Percentiles rank a stretch among this genome's conserved stretches.
These are phyloP conservation scores for Fusarium sp. DNA, from an alignment of 2,329 filamentous ascomycete species.

Conservation along the genomic window DNA sequence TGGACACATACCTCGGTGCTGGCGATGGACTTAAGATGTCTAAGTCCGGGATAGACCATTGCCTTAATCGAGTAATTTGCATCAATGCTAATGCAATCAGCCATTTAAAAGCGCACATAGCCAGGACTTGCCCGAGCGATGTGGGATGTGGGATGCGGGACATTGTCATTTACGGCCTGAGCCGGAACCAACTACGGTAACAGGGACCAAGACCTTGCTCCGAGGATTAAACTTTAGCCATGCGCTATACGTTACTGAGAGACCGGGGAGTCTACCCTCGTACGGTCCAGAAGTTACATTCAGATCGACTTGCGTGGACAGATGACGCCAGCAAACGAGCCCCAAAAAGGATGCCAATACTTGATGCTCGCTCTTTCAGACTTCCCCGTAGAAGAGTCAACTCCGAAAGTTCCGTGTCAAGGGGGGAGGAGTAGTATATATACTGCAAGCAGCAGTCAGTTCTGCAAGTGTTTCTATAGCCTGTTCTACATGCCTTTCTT, in stretches of 20 bases:
- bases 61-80: not conserved
- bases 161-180: not conserved
- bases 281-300: not conserved
- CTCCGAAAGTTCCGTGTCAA: not conserved
- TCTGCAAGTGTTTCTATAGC: not conserved
- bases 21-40: not conserved
- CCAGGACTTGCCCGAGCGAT: not conserved
- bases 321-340: not conserved
- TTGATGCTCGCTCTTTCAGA: not conserved
- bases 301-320: not conserved
- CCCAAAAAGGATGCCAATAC: not conserved
- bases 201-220: not conserved
- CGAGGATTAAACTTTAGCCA: not conserved
- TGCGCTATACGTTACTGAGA: accelerated
- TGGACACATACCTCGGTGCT: not conserved
- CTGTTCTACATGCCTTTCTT: not conserved
- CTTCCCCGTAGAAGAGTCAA: not conserved
- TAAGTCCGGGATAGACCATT: not conserved
- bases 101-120: not conserved
- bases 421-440: not conserved
- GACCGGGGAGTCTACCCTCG: not conserved
- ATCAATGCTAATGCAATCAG: not conserved
- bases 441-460: not conserved
- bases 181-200: not conserved
- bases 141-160: not conserved